phyloP scores from a whole-genome alignment of 495 filamentous ascomycete species.

The Penicillium taxi region DNA sequence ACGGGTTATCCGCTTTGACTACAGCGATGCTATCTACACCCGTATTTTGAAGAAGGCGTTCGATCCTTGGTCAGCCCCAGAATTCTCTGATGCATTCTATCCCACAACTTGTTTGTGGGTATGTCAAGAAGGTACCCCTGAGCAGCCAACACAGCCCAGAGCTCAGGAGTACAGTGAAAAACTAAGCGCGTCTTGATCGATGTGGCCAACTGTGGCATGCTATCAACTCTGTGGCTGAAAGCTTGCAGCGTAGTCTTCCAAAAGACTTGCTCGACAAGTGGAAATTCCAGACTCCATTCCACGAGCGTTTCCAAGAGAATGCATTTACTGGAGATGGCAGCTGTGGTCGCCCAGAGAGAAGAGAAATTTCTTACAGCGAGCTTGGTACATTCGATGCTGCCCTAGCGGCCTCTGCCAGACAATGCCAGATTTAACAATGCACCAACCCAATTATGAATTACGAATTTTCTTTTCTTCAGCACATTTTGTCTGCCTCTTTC shows the following conservation, averaged over 20 bases:
- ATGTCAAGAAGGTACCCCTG: constrained; percentile 16
- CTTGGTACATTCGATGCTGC: constrained; percentile 12
- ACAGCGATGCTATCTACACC: constrained; percentile 58
- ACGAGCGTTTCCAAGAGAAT: constrained; percentile 16
- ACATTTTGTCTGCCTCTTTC: too few species aligned
- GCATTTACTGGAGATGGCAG: constrained; percentile 26
- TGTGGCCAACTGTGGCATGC: constrained; percentile 26
- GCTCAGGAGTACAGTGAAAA: constrained; percentile 29
- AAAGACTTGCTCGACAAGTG: constrained; percentile 30
- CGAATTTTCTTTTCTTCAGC: too few species aligned
- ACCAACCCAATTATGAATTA: too few species aligned
- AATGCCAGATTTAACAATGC: constrained; percentile 23
- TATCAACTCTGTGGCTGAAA: constrained; percentile 28
- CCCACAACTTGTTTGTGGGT: constrained; percentile 23
- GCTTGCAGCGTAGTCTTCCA: constrained; percentile 28
- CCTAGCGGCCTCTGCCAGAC: constrained; percentile 10
- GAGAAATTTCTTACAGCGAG: constrained; percentile 21
- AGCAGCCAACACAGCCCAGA: constrained; percentile 34
- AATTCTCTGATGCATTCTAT: constrained; percentile 28
- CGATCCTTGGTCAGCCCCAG: constrained; percentile 51
- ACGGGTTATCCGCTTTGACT: constrained; percentile 65
- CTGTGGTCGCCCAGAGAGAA: constrained; percentile 24
- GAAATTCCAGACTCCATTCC: constrained; percentile 25
- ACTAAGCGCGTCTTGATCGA: constrained; percentile 33
- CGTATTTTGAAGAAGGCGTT: constrained; percentile 56